A percentile compares a stretch with the other conserved stretches of the same genome.
Conservation (phyloP, 805 yeast species). For the Starmera dryadoides region DNA sequence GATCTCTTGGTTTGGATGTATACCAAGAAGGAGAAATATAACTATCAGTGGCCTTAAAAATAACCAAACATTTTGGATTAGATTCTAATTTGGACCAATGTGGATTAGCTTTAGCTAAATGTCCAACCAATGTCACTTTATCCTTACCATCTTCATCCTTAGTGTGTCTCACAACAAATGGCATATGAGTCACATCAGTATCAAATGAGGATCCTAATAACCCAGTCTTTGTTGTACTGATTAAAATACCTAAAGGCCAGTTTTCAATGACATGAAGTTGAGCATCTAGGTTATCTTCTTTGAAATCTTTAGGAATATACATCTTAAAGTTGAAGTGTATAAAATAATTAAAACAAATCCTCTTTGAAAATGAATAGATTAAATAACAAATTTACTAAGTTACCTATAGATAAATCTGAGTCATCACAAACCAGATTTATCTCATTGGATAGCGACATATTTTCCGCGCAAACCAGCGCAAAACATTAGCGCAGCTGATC, state of each 20-base stretch:
- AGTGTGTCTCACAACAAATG: conserved; percentile 37
- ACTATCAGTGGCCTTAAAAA: conserved; percentile 44
- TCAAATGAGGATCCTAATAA: conserved; percentile 19
- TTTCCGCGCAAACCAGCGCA: too few species aligned
- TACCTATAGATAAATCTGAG: too few species aligned
- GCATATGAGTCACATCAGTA: conserved; percentile 48
- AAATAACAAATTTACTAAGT: too few species aligned
- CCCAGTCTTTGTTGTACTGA: conserved; percentile 23
- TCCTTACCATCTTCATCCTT: conserved; percentile 30
- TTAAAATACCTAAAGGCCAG: conserved; percentile 46
- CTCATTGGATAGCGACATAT: too few species aligned
- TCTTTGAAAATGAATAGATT: too few species aligned
- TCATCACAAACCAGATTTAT: too few species aligned
- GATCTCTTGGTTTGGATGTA: conserved; percentile 45
- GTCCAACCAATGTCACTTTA: conserved; percentile 40
- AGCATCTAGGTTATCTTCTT: conserved; percentile 25
- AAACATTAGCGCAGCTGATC: too few species aligned
- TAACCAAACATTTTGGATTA: conserved; percentile 35
- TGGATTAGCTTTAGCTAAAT: conserved; percentile 44
- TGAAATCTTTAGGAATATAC: conserved; percentile 23
- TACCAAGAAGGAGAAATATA: conserved; percentile 58
- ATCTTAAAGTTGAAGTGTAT: too few species aligned
- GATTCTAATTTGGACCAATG: conserved; percentile 35
- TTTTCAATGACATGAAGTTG: conserved; percentile 34
- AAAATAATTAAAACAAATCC: too few species aligned